Evolutionary conservation across 2,329 filamentous ascomycete species (phyloP).

Genomic region (Penicillium italicum): DNA sequence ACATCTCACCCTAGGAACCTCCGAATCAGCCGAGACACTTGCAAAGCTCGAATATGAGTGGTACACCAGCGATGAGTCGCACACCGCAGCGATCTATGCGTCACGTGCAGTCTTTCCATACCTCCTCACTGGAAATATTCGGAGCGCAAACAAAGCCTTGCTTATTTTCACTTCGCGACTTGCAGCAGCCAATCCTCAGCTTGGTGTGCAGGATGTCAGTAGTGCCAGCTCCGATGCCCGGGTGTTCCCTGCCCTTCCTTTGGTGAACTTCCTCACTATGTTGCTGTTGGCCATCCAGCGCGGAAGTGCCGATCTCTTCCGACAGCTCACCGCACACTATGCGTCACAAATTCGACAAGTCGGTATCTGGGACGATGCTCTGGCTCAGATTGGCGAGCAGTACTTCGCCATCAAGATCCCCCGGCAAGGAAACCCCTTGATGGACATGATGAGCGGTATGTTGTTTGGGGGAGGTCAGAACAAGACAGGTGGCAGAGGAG

Average conservation of each 20-base stretch:
- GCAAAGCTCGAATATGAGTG: constrained; percentile 84
- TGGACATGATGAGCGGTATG: constrained; percentile 98
- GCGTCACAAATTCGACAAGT: constrained; percentile 71
- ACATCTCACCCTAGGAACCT: constrained; percentile 83
- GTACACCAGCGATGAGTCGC: constrained; percentile 85
- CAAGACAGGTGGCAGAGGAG: constrained; percentile 36
- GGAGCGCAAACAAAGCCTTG: constrained; percentile 79
- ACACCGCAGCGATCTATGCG: constrained; percentile 81
- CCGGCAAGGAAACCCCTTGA: constrained; percentile 82
- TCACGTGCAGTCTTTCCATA: constrained; percentile 87
- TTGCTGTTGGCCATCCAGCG: constrained; percentile 80
- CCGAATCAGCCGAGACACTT: constrained; percentile 77
- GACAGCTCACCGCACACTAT: constrained; percentile 79
- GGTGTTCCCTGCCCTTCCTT: constrained; percentile 85
- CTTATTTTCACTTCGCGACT: constrained; percentile 70
- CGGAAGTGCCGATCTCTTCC: constrained; percentile 72
- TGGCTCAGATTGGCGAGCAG: constrained; percentile 89
- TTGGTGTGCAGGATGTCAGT: constrained; percentile 78
- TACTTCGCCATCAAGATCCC: constrained; percentile 92
- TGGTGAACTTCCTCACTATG: constrained; percentile 89
- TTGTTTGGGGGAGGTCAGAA: constrained; percentile 62
- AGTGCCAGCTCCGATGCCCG: constrained; percentile 68
- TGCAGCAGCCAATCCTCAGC: constrained; percentile 52
- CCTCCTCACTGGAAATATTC: constrained; percentile 82
- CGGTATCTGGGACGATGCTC: constrained; percentile 71